Evolutionary conservation across 768 basidiomycete genomes (phyloP).

Genomic region (Lactifluus subvellereus): DNA sequence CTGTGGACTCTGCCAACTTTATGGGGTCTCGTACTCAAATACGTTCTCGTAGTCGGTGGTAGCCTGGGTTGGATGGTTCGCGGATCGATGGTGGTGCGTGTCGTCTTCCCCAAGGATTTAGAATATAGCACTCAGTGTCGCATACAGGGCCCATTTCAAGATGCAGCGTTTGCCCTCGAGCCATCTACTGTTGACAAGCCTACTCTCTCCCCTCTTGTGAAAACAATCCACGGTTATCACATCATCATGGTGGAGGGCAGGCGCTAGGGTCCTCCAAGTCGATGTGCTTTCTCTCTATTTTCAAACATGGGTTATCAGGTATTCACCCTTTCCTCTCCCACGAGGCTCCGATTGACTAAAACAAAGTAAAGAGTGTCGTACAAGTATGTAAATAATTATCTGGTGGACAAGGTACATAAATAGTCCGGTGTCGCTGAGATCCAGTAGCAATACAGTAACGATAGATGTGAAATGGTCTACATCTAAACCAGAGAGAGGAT

Average conservation of each 20-base stretch:
- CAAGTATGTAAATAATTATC: constrained; percentile 20
- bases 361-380: constrained; percentile 9
- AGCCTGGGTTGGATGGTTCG: constrained; percentile 83
- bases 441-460: constrained; percentile 21
- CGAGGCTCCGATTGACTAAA: not conserved
- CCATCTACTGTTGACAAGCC: constrained; percentile 83
- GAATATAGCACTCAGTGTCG: not conserved
- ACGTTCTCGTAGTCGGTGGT: constrained; percentile 57
- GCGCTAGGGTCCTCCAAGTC: constrained; percentile 33
- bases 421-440: constrained; percentile 12
- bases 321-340: not conserved
- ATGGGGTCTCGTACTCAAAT: not conserved
- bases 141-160: constrained; percentile 65
- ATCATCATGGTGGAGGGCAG: constrained; percentile 90
- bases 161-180: constrained; percentile 75
- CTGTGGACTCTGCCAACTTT: constrained; percentile 1
- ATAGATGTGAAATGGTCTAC: constrained; percentile 17
- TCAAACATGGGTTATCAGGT: not conserved
- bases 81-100: constrained; percentile 73
- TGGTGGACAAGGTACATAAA: constrained; percentile 22
- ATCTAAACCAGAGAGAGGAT: constrained; percentile 9
- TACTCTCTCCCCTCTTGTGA: constrained; percentile 62
- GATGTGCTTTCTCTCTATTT: not conserved
- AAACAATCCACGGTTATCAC: constrained; percentile 82
- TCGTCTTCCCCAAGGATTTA: constrained; percentile 3